Conservation (phyloP, 768 basidiomycete genomes). For the Hygrocybe coccinea region DNA sequence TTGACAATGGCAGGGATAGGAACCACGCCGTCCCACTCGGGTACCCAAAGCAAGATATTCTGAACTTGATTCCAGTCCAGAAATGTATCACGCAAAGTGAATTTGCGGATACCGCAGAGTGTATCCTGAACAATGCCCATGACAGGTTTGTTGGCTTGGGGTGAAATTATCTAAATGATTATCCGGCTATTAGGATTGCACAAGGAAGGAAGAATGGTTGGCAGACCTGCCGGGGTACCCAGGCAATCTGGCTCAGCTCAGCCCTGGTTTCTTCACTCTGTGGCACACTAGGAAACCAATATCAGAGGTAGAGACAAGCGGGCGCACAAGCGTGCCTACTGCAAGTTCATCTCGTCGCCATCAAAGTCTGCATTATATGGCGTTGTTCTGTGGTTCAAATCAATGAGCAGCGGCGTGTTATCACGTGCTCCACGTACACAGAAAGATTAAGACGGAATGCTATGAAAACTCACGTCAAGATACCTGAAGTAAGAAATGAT, state of each 20-base stretch:
- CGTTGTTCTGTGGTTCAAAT: slow-evolving; percentile 59
- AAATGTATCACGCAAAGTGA: slow-evolving; percentile 92
- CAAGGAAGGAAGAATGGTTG: background rate
- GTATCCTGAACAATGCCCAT: slow-evolving; percentile 99
- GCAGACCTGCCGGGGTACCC: slow-evolving; percentile 91
- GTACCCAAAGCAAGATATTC: slow-evolving; percentile 96
- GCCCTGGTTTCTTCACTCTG: slow-evolving; percentile 98
- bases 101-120: slow-evolving; percentile 94
- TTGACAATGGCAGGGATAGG: slow-evolving; percentile 94
- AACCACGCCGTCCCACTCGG: slow-evolving; percentile 92
- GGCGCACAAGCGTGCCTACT: slow-evolving; percentile 56
- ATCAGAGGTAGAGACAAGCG: background rate
- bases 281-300: slow-evolving; percentile 61
- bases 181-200: background rate
- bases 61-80: slow-evolving; percentile 95
- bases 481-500: slow-evolving; percentile 5
- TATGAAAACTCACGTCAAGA: slow-evolving; percentile 26
- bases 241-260: slow-evolving; percentile 95
- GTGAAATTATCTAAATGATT: slow-evolving; percentile 81
- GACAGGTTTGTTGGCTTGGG: slow-evolving; percentile 98
- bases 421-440: slow-evolving; percentile 58
- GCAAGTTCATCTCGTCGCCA: slow-evolving; percentile 99
- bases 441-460: slow-evolving; percentile 98
- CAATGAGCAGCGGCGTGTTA: slow-evolving; percentile 22
- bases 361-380: slow-evolving; percentile 99